Evolutionary conservation across 345 rosid genomes (phyloP).

Genomic region (Raphanus raphanistrum): DNA sequence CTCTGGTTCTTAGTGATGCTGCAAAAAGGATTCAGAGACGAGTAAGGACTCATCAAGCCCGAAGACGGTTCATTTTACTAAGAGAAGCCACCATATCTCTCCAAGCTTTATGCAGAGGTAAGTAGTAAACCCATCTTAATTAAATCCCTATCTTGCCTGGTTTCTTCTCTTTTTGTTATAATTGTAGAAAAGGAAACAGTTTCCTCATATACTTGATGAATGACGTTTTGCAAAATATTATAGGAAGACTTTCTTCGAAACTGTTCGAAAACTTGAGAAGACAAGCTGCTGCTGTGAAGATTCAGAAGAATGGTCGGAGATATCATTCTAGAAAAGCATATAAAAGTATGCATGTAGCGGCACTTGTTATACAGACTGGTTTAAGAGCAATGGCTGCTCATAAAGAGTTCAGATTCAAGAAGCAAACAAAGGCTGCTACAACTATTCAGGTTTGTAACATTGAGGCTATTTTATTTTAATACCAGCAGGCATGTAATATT

Average conservation of each 20-base stretch:
- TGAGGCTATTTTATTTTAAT: too few relatives aligned
- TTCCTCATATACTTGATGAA: not conserved
- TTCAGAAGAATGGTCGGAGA: slow-evolving; percentile 65
- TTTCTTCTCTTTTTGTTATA: not conserved
- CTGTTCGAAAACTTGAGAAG: slow-evolving; percentile 45
- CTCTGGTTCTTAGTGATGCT: slow-evolving; percentile 75
- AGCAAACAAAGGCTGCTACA: slow-evolving; percentile 64
- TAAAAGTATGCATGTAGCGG: slow-evolving; percentile 52
- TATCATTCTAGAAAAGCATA: slow-evolving; percentile 53
- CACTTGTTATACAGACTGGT: slow-evolving; percentile 63
- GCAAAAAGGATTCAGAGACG: slow-evolving; percentile 86
- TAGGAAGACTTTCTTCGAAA: slow-evolving; percentile 72
- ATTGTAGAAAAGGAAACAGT: not conserved
- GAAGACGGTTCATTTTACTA: slow-evolving; percentile 67
- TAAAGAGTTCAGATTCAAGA: slow-evolving; percentile 63
- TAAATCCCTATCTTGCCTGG: not conserved
- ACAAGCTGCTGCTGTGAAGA: slow-evolving; percentile 69
- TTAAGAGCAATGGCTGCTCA: slow-evolving; percentile 69
- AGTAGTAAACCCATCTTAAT: slow-evolving; percentile 17
- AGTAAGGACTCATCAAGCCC: slow-evolving; percentile 66
- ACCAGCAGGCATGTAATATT: too few relatives aligned
- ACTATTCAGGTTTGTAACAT: slow-evolving; percentile 50
- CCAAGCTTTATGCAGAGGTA: slow-evolving; percentile 75
- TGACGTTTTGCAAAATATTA: slow-evolving; percentile 2
- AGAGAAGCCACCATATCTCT: slow-evolving; percentile 57